Percentiles rank a stretch among this genome's conserved stretches.
Evolutionary conservation across 2,329 filamentous ascomycete genomes (phyloP).

Genomic region (Botrytis fragariae): DNA sequence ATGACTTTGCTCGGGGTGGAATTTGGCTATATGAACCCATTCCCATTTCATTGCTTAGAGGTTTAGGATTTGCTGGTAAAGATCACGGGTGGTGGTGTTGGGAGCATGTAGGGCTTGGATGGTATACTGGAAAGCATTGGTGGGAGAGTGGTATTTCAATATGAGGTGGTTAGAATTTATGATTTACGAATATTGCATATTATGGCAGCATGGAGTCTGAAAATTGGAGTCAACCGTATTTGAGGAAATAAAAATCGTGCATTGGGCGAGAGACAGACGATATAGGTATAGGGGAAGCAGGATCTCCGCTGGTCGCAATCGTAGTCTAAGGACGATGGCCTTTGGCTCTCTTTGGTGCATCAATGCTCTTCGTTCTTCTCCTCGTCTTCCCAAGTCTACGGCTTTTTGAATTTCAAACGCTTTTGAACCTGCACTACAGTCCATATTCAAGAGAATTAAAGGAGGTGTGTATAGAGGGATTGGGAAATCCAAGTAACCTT

Average conservation of each 20-base stretch:
- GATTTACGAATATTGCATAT: background rate
- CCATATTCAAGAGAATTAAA: background rate
- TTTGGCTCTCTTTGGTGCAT: background rate
- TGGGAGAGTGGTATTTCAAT: constrained; percentile 44
- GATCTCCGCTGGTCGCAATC: too few relatives aligned
- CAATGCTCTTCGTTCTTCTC: background rate
- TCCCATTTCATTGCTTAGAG: constrained; percentile 70
- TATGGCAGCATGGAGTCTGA: background rate
- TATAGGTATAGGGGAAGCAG: too few relatives aligned
- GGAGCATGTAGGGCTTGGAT: constrained; percentile 49
- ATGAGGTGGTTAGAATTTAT: background rate
- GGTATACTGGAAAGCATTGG: constrained; percentile 63
- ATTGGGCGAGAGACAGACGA: background rate
- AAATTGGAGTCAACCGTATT: too few relatives aligned
- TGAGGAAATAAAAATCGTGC: background rate
- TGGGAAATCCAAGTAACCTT: background rate
- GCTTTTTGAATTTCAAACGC: background rate
- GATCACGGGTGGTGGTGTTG: constrained; percentile 69
- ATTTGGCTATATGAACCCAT: constrained; percentile 81
- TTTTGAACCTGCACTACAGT: background rate
- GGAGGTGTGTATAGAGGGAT: background rate
- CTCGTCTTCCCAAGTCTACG: background rate
- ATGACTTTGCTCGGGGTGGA: constrained; percentile 73
- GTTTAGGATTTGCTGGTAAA: constrained; percentile 59
- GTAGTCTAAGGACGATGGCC: background rate